Conservation (phyloP, 1,139 yeast species). For the Blastobotrys raffinosifermentans region DNA sequence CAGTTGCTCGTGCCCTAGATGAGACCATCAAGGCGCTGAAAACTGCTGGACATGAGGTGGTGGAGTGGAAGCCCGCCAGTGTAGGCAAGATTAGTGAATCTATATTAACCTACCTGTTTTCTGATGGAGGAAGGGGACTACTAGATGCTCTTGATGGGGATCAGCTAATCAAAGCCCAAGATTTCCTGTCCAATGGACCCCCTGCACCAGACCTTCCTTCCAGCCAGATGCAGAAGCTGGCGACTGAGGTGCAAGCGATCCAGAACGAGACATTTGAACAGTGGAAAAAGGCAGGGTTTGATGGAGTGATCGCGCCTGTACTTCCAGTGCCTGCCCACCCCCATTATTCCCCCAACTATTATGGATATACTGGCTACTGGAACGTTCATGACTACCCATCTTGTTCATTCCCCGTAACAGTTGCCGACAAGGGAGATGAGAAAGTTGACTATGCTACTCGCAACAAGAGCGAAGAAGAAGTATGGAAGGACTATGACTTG, state of each 20-base stretch:
- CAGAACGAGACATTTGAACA: constrained; percentile 7
- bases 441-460: constrained; percentile 12
- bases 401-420: constrained; percentile 41
- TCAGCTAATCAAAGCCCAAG: background rate
- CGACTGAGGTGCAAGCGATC: constrained; percentile 4
- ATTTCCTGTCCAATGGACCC: background rate
- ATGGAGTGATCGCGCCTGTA: constrained; percentile 36
- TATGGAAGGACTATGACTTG: constrained; percentile 38
- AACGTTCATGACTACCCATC: constrained; percentile 46
- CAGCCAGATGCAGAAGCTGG: constrained; percentile 16
- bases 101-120: constrained; percentile 13
- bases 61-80: constrained; percentile 33
- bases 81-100: constrained; percentile 7
- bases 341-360: constrained; percentile 14
- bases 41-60: constrained; percentile 36
- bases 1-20: constrained; percentile 36
- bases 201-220: constrained; percentile 15
- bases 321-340: constrained; percentile 25
- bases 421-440: constrained; percentile 32
- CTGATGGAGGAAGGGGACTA: constrained; percentile 19
- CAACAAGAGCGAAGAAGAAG: constrained; percentile 3
- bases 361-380: constrained; percentile 40
- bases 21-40: constrained; percentile 25
- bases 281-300: constrained; percentile 25
- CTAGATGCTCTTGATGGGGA: constrained; percentile 3